These are phyloP conservation scores for Eucalyptus grandis DNA, from an alignment of 345 rosid species.

Conservation along the genomic window DNA sequence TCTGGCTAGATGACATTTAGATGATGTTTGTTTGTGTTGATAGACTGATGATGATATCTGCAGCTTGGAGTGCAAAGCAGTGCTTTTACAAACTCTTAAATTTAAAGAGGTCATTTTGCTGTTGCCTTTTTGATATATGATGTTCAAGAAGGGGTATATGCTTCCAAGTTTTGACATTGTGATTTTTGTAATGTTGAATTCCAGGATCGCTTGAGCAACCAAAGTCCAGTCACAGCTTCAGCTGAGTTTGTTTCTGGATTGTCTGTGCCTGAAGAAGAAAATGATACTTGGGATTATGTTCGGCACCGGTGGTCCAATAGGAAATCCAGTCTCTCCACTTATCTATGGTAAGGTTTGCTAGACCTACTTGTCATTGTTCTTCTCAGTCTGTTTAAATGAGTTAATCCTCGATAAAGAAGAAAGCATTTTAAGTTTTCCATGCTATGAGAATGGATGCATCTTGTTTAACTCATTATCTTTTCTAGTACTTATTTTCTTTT, in stretches of 20 bases:
- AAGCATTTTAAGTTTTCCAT: background rate
- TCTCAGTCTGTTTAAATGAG: background rate
- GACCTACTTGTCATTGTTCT: background rate
- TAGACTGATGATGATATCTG: conserved; percentile 76
- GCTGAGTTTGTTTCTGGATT: conserved; percentile 2
- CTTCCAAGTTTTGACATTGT: background rate
- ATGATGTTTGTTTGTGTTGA: background rate
- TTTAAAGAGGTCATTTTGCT: conserved; percentile 19
- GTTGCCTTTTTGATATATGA: background rate
- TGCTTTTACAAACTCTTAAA: conserved; percentile 32
- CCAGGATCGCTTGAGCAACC: conserved; percentile 17
- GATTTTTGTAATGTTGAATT: background rate
- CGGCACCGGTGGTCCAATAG: conserved; percentile 35
- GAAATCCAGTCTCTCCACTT: conserved; percentile 52
- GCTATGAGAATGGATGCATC: background rate
- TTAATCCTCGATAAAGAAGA: background rate
- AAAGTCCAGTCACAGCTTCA: background rate
- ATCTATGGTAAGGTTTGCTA: conserved; percentile 27
- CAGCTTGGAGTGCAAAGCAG: conserved; percentile 62
- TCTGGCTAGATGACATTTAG: background rate
- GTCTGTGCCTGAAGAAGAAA: conserved; percentile 12
- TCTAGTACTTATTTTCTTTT: background rate
- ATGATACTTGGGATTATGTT: conserved; percentile 42
- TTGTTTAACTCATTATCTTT: background rate
- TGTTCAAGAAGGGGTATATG: background rate